Conservation (phyloP, 2,329 filamentous ascomycete species). For the Venturia asperata region DNA sequence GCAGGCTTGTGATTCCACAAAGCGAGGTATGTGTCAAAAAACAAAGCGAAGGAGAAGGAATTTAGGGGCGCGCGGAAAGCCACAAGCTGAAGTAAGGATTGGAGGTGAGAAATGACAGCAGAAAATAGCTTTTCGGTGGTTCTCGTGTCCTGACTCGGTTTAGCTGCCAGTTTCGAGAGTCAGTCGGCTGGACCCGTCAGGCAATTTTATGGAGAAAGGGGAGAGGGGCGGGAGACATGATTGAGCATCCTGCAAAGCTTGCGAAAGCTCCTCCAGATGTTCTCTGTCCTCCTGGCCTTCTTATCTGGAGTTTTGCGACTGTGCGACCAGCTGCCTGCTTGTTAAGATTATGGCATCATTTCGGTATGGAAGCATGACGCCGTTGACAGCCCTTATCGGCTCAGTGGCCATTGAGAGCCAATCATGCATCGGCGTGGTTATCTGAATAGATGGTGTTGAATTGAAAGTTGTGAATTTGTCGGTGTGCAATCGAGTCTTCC, state of each 20-base stretch:
- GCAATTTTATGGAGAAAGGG: constrained; percentile 12
- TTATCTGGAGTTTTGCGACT: not conserved
- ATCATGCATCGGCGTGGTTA: not conserved
- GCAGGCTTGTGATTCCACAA: not conserved
- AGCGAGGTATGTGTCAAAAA: not conserved
- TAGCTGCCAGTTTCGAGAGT: not conserved
- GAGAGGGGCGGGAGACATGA: not conserved
- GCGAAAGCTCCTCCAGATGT: not conserved
- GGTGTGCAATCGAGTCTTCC: not conserved
- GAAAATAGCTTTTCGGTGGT: constrained; percentile 6
- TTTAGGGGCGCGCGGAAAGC: not conserved
- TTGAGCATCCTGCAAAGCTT: not conserved
- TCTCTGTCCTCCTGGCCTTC: not conserved
- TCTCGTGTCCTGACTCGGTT: not conserved
- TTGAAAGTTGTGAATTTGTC: not conserved
- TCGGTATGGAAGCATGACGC: not conserved
- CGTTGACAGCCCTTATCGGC: not conserved
- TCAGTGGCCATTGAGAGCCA: not conserved
- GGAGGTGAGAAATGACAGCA: not conserved
- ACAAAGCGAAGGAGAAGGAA: not conserved
- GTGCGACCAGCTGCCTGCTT: not conserved
- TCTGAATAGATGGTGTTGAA: not conserved
- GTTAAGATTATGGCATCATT: constrained; percentile 7
- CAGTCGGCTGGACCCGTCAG: constrained; percentile 2
- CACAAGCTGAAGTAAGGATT: not conserved